These are phyloP conservation scores for Cryomyces minteri DNA, from an alignment of 495 filamentous ascomycete species.

Conservation along the genomic window DNA sequence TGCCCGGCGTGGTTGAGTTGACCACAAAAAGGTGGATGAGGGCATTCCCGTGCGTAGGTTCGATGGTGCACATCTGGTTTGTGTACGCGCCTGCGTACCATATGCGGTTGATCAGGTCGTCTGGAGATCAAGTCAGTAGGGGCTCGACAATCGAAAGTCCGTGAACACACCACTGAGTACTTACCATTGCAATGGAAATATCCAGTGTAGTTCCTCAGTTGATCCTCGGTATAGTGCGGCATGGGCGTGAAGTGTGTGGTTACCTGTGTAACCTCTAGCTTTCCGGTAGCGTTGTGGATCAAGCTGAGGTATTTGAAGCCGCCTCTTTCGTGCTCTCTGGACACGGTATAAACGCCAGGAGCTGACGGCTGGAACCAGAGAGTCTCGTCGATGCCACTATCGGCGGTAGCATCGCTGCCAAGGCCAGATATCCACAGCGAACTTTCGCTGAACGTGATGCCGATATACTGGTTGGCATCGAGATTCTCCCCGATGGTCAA, in stretches of 20 bases:
- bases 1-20: slow-evolving; percentile 1
- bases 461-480: slow-evolving; percentile 19
- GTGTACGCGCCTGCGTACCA: slow-evolving; percentile 45
- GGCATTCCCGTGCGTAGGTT: slow-evolving; percentile 28
- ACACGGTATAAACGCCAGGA: slow-evolving; percentile 18
- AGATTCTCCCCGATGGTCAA: slow-evolving; percentile 16
- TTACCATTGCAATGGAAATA: slow-evolving; percentile 27
- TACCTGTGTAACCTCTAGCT: slow-evolving; percentile 8
- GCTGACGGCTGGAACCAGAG: slow-evolving; percentile 21
- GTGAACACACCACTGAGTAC: neutral
- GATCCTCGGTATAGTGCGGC: slow-evolving; percentile 10
- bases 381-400: slow-evolving; percentile 22
- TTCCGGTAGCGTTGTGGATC: slow-evolving; percentile 11
- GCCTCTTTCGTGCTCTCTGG: slow-evolving; percentile 21
- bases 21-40: slow-evolving; percentile 21
- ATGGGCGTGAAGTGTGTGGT: slow-evolving; percentile 11
- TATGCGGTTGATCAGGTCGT: slow-evolving; percentile 31
- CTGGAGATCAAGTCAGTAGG: slow-evolving; percentile 14
- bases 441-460: slow-evolving; percentile 26
- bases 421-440: slow-evolving; percentile 24
- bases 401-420: slow-evolving; percentile 24
- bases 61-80: slow-evolving; percentile 34
- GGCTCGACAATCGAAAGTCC: slow-evolving; percentile 7
- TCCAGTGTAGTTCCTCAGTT: slow-evolving; percentile 22
- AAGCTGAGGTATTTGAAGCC: slow-evolving; percentile 26